Evolutionary conservation across 129 eudicot genomes (phyloP).

Genomic region (Chrysanthemum makinoi): DNA sequence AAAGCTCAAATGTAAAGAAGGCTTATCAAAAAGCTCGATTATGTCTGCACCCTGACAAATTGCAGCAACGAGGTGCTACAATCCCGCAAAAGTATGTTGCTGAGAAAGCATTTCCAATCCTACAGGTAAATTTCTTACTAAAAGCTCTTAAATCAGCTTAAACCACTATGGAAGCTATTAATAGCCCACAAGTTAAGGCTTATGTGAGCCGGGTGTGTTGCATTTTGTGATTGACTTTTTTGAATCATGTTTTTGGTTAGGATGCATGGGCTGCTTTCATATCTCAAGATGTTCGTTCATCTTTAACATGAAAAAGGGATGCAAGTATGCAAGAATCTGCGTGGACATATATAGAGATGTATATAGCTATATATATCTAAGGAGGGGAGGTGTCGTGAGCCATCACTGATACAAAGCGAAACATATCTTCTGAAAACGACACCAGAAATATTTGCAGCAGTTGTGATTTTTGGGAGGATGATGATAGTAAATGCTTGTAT

Average conservation of each 20-base stretch:
- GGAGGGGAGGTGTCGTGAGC: conserved; percentile 1
- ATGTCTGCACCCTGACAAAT: conserved; percentile 77
- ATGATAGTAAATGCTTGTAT: conserved; percentile 27
- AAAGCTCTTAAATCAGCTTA: too few species aligned
- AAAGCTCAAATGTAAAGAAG: conserved; percentile 60
- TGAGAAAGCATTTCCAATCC: conserved; percentile 67
- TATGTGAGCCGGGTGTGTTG: not conserved
- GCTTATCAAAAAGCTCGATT: conserved; percentile 82
- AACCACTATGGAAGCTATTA: not conserved
- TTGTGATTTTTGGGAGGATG: conserved; percentile 23
- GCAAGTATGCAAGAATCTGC: conserved; percentile 13
- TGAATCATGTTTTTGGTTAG: conserved; percentile 33
- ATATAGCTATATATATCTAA: not conserved
- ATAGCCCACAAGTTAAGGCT: not conserved
- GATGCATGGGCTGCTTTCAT: conserved; percentile 81
- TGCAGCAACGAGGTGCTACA: conserved; percentile 78
- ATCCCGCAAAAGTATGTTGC: conserved; percentile 61
- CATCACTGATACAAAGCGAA: not conserved
- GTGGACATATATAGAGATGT: conserved; percentile 8
- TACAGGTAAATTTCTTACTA: conserved; percentile 43
- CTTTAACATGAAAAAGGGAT: conserved; percentile 18
- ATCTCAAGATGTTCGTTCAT: conserved; percentile 46
- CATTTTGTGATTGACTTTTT: not conserved
- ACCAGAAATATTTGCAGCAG: conserved; percentile 4
- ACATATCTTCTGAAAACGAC: conserved; percentile 1